Percentiles rank a stretch among this genome's conserved stretches.
Conservation (phyloP, 164 flowering plant species). For the Protea cynaroides region DNA sequence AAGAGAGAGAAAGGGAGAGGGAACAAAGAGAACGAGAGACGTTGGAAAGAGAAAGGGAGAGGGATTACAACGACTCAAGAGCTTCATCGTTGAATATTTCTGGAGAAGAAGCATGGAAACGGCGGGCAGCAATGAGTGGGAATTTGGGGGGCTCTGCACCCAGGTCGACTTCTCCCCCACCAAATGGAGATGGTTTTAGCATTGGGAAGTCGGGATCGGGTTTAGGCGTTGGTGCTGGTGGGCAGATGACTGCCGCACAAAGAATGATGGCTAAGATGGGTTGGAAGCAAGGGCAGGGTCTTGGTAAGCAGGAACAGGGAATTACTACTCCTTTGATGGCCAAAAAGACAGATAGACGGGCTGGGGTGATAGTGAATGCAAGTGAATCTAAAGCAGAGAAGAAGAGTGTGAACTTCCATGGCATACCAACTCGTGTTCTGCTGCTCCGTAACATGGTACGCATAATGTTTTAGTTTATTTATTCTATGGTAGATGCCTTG, state of each 20-base stretch:
- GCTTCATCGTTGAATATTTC: constrained; percentile 49
- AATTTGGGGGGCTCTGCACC: constrained; percentile 29
- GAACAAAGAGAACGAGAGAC: constrained; percentile 36
- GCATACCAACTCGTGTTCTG: constrained; percentile 88
- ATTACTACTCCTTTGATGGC: constrained; percentile 97
- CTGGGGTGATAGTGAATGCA: constrained; percentile 96
- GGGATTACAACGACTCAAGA: constrained; percentile 31
- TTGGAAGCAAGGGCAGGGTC: constrained; percentile 98
- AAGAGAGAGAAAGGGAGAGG: constrained; percentile 41
- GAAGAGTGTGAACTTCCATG: constrained; percentile 81
- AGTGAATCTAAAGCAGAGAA: constrained; percentile 69
- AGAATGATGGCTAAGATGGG: constrained; percentile 99
- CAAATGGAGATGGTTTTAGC: constrained; percentile 59
- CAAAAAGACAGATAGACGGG: constrained; percentile 90
- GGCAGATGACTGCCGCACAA: constrained; percentile 99
- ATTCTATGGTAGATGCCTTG: neutral
- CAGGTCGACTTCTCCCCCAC: constrained; percentile 61
- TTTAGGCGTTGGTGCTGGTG: constrained; percentile 92
- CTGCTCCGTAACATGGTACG: constrained; percentile 93
- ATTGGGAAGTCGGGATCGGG: constrained; percentile 92
- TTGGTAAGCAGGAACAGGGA: constrained; percentile 98
- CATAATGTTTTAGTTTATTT: neutral
- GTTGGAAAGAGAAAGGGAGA: constrained; percentile 35
- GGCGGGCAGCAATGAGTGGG: constrained; percentile 87
- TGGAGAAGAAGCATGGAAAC: constrained; percentile 96